Evolutionary conservation across 495 filamentous ascomycete species (phyloP), one percentile per base, ranked within the genome.

Genomic region (Aspergillus sclerotiicarbonarius): DNA sequence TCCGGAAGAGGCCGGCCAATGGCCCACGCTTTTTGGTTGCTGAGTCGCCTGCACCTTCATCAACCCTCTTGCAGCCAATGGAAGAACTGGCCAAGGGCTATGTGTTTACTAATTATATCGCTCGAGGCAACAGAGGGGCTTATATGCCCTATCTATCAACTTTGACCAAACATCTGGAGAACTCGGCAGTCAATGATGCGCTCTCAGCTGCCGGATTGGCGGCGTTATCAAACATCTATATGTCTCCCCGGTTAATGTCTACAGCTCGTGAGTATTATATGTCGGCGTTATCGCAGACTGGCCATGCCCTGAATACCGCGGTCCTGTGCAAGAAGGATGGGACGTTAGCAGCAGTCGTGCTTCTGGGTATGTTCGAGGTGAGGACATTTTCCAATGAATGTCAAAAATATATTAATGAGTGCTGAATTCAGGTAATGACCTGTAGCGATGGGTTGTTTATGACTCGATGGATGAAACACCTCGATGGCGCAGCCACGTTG

Each of bases 391-490:
- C n/a, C n/a, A n/a, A n/a, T n/a, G n/a, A n/a, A n/a, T n/a, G n/a
- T n/a, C n/a, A n/a, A n/a, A n/a, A n/a, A n/a, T 9, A 3, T 13
- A 7, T 2, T 9, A 13, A 35, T 35, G 7, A 13, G 12, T 41
- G 2, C 13, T n/a, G n/a, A 4, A n/a, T 41, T 6, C n/a, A 63
- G 56, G 31, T 59, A 21, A 52, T 59, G 15, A 57, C 61, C 6
- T 60, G 61, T 29, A 59, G 45, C 16, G 57, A 63, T 50, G 53
- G 51, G 6, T 59, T 32, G 1, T 59, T 60, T 30, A 54, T 57
- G 19, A 58, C 54, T 8, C 62, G 62, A 6, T 64, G 62, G 62
- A 58, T 61, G 35, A 60, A 61, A 29, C 62, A 64, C 32, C 54
- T 64, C 51, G 58, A 64, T 15, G 62, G 62, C 6, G 62, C 58